Conservation (phyloP, 75 land plant species). For the Cryptomeria japonica region DNA sequence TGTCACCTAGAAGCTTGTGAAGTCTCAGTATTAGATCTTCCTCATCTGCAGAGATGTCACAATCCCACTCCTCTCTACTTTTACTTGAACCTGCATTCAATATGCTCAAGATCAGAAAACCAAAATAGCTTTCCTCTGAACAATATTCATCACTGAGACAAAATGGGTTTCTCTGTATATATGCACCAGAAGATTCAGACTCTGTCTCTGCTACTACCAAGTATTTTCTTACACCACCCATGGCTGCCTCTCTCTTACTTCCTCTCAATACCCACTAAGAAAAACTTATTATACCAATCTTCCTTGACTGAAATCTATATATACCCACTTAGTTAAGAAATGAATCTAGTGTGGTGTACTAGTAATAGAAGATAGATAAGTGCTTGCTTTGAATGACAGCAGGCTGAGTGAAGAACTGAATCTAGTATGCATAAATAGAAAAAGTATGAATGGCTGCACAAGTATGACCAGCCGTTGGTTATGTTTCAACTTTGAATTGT, state of each 20-base stretch:
- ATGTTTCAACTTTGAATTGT: not conserved
- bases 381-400: not conserved
- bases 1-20: conserved; percentile 7
- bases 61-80: not conserved
- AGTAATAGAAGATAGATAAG: too few species aligned
- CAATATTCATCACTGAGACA: too few species aligned
- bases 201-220: not conserved
- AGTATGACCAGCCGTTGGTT: not conserved
- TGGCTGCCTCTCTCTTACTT: not conserved
- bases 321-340: too few species aligned
- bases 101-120: too few species aligned
- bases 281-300: too few species aligned
- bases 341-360: too few species aligned
- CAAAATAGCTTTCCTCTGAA: too few species aligned
- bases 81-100: not conserved
- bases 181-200: not conserved
- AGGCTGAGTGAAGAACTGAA: too few species aligned
- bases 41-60: conserved; percentile 2
- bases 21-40: not conserved
- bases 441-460: not conserved
- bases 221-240: not conserved
- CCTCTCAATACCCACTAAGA: too few species aligned
- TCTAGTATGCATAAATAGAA: too few species aligned
- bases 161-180: too few species aligned
- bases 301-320: too few species aligned